These are phyloP conservation scores for Endocarpon pusillum DNA, from an alignment of 495 filamentous ascomycete species.

Conservation along the genomic window DNA sequence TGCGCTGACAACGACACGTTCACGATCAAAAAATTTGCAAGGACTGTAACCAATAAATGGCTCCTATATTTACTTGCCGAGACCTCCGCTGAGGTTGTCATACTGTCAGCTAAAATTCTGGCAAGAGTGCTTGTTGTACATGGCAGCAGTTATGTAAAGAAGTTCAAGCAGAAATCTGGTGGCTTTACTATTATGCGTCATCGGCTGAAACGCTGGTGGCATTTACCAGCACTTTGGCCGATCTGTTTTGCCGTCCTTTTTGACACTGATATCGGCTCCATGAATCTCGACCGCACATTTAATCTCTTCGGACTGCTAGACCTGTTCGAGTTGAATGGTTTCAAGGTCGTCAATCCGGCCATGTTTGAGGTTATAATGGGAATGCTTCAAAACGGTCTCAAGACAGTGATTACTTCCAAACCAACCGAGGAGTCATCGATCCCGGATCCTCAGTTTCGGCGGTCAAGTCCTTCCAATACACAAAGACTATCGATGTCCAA, in stretches of 20 bases:
- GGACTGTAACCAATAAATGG: constrained; percentile 95
- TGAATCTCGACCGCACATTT: constrained; percentile 57
- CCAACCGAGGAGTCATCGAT: neutral
- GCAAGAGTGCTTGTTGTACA: constrained; percentile 70
- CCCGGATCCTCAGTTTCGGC: too few species aligned
- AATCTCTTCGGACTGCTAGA: constrained; percentile 56
- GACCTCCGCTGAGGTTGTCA: constrained; percentile 64
- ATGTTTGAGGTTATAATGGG: constrained; percentile 64
- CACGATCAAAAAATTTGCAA: constrained; percentile 74
- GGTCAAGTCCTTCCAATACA: neutral
- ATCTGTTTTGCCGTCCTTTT: constrained; percentile 84
- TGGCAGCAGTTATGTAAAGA: constrained; percentile 60
- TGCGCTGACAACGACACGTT: constrained; percentile 47
- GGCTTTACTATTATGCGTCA: constrained; percentile 73
- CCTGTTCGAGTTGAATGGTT: constrained; percentile 40
- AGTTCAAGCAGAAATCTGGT: constrained; percentile 70
- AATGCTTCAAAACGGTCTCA: constrained; percentile 74
- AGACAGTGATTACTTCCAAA: constrained; percentile 33
- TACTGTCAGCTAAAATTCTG: constrained; percentile 69
- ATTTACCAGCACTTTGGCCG: constrained; percentile 67
- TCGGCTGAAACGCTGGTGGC: constrained; percentile 78
- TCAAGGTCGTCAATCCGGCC: constrained; percentile 56
- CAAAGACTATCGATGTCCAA: neutral
- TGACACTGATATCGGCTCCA: constrained; percentile 55
- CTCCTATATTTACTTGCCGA: constrained; percentile 84